Evolutionary conservation across 1,139 yeast genomes (phyloP).

Genomic region (Scheffersomyces cryptocercus): DNA sequence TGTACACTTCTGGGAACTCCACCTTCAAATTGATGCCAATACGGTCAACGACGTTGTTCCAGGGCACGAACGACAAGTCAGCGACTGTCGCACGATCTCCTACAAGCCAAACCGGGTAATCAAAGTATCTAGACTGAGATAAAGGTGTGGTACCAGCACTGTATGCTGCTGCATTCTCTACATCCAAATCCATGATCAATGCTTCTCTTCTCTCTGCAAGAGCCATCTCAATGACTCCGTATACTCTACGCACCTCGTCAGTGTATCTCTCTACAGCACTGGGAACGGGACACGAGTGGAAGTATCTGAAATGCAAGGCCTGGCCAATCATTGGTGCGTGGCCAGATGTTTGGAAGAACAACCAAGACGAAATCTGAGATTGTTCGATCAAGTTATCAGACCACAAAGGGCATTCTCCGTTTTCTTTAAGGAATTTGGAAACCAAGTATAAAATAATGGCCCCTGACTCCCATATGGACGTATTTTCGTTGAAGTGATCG

Average conservation of each 20-base stretch:
- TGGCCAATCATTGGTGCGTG: slow-evolving; percentile 99
- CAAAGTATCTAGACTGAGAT: slow-evolving; percentile 83
- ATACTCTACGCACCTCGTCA: slow-evolving; percentile 90
- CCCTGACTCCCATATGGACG: slow-evolving; percentile 92
- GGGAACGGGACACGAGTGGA: slow-evolving; percentile 84
- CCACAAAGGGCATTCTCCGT: slow-evolving; percentile 78
- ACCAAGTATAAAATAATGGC: slow-evolving; percentile 82
- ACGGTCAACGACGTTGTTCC: slow-evolving; percentile 95
- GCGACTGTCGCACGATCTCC: slow-evolving; percentile 91
- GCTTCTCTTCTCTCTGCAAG: slow-evolving; percentile 92
- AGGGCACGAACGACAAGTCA: slow-evolving; percentile 89
- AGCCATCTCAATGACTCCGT: slow-evolving; percentile 94
- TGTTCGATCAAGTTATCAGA: slow-evolving; percentile 79
- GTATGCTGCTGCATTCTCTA: slow-evolving; percentile 85
- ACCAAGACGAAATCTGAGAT: slow-evolving; percentile 85
- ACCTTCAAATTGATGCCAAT: slow-evolving; percentile 84
- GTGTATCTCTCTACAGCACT: slow-evolving; percentile 90
- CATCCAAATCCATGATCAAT: slow-evolving; percentile 84
- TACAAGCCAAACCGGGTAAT: slow-evolving; percentile 93
- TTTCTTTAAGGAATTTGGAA: slow-evolving; percentile 64
- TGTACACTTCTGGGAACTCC: slow-evolving; percentile 93
- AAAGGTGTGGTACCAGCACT: slow-evolving; percentile 87
- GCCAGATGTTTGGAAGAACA: slow-evolving; percentile 92
- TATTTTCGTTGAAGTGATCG: slow-evolving; percentile 79
- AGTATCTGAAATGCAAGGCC: slow-evolving; percentile 89